Evolutionary conservation across 768 basidiomycete genomes (phyloP), one percentile per base, ranked within the genome.

Genomic region (Crassisporium funariophilum): DNA sequence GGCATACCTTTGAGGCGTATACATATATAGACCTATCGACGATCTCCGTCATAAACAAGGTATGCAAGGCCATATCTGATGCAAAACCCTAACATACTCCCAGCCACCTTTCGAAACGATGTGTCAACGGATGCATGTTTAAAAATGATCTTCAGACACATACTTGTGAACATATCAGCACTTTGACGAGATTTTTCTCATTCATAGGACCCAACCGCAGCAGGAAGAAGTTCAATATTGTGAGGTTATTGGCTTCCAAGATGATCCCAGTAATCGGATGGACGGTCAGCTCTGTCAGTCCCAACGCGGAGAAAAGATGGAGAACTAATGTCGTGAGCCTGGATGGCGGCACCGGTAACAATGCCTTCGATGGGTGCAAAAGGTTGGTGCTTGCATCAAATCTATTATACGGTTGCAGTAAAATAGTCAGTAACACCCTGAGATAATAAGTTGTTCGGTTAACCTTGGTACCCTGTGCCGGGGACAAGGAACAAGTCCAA

Each of bases 401-500:
- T 54, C 93, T 95, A 24, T 29, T 33, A 33, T 17, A 55, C 35
- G 34, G 46, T 41, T 49, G 17, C 41, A 48, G 36, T 48, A 4
- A 22, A 34, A 41, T 40, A n/a, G 17, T 54, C 19, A 52, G 44
- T 20, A 35, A 20, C 8, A 10, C 20, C 27, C 12, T 44, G 27
- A 40, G 24, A 2, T 38, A 37, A 38, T 20, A 44, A 47, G 42
- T 13, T 19, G 33, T 31, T 40, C 29, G 22, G 44, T 81, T 55
- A 60, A 94, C 91, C 82, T 81, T 44, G 97, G 97, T 15, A 99
- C 78, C 41, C 97, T 82, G 69, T 99, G 97, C 39, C 97, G 75
- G 4, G 97, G 97, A 63, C 95, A 98, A 0, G 89, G 86, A 11
- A 99, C 90, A 13, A 99, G 68, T 1, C 91, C 91, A 60, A 98